Percentiles rank a stretch among this genome's conserved stretches.
Evolutionary conservation across 2,329 filamentous ascomycete species (phyloP).

Genomic region (Fusarium pseudograminearum): DNA sequence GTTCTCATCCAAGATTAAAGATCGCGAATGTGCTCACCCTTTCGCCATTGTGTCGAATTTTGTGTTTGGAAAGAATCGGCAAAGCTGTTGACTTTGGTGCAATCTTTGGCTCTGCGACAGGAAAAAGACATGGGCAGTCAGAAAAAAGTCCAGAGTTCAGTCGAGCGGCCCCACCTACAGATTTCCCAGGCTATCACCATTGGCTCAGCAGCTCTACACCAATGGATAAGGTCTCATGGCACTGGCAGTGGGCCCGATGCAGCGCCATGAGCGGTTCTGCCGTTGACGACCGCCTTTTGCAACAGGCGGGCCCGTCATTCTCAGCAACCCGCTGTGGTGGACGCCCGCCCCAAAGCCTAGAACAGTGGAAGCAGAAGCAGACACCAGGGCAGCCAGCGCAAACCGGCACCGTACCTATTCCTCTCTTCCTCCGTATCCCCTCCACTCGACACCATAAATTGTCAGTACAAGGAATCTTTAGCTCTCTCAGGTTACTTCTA

Average conservation of each 20-base stretch:
- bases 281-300: slow-evolving; percentile 47
- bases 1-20: slow-evolving; percentile 7
- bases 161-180: slow-evolving; percentile 31
- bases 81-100: slow-evolving; percentile 22
- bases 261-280: slow-evolving; percentile 47
- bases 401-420: slow-evolving; percentile 41
- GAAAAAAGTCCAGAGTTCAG: slow-evolving; percentile 44
- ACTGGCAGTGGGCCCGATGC: slow-evolving; percentile 26
- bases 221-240: slow-evolving; percentile 29
- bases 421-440: slow-evolving; percentile 32
- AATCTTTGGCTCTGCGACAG: slow-evolving; percentile 31
- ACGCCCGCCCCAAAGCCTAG: slow-evolving; percentile 34
- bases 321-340: slow-evolving; percentile 48
- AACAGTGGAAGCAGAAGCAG: slow-evolving; percentile 5
- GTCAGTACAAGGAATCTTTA: slow-evolving; percentile 10
- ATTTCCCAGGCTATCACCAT: slow-evolving; percentile 22
- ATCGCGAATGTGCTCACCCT: slow-evolving; percentile 26
- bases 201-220: slow-evolving; percentile 11
- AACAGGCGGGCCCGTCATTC: slow-evolving; percentile 45
- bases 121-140: slow-evolving; percentile 42
- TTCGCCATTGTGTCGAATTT: slow-evolving; percentile 43
- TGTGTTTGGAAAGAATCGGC: slow-evolving; percentile 11
- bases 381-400: slow-evolving; percentile 42
- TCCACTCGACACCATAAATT: slow-evolving; percentile 21
- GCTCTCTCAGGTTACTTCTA: slow-evolving; percentile 2